Evolutionary conservation across 805 yeast genomes (phyloP), one percentile per base, ranked within the genome.

Genomic region (Wickerhamiella azyma): DNA sequence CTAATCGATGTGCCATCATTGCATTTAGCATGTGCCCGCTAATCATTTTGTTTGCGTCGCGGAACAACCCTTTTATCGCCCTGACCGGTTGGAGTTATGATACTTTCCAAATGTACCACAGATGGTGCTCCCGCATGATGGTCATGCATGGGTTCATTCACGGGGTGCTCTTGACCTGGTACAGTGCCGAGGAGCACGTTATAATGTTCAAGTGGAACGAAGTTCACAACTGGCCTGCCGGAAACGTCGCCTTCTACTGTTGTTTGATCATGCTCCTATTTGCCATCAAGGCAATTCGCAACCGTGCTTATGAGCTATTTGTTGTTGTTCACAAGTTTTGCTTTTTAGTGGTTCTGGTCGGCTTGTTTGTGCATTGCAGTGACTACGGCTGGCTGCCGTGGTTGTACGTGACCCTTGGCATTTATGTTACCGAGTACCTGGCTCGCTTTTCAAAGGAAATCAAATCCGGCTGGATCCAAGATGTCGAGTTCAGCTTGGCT

Each of bases 401-500:
- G 66, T 53, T 74, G 9, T 76, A 72, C 47, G 69, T 75, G 2
- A 58, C 79, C 4, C 67, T 76, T 47, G 77, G 73, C 0, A 65
- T 85, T 14, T 85, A 94, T 88, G 69, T 66, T 1, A 65, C 74
- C 50, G 94, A 85, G 57, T 67, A 86, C 50, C 44, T 76, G 0
- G 54, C 72, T 13, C 70, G 94, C 52, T 46, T 77, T 8, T 63
- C 69, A 1, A 68, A 83, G 46, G 60, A 83, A 2, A 50, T 71
- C 11, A 56, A 64, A 28, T 79, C 80, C 50, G 94, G 94, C 6
- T 54, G 65, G 3, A 48, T 50, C 14, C 60, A 63, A 36, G 45
- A 51, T 11, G 65, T 65, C 3, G 50, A 50, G 17, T 49, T 57
- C 26, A 28, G 45, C 6, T 42, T 53, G 16, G 53, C 51, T 1